A percentile compares a stretch with the other conserved stretches of the same genome.
Evolutionary conservation across 805 yeast genomes (phyloP).

Genomic region (Metschnikowia baotianmanensis): DNA sequence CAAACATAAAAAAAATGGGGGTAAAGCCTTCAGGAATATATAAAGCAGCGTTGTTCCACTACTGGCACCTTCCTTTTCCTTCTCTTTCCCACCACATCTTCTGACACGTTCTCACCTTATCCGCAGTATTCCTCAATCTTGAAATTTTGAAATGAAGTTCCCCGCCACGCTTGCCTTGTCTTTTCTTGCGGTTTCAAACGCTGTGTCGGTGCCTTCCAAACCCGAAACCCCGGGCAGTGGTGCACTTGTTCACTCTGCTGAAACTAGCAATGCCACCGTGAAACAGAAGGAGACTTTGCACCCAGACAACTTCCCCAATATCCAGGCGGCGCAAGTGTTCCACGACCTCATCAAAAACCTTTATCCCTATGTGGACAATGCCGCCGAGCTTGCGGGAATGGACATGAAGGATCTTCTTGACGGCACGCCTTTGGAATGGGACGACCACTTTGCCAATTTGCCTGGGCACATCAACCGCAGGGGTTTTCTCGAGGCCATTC

Average conservation of each 20-base stretch:
- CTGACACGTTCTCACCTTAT: too few relatives aligned
- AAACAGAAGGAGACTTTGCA: constrained; percentile 2
- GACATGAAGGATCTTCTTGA: constrained; percentile 6
- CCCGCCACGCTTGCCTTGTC: too few relatives aligned
- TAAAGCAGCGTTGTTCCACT: too few relatives aligned
- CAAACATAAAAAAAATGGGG: too few relatives aligned
- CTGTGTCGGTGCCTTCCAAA: constrained; percentile 12
- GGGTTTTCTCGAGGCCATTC: constrained; percentile 1
- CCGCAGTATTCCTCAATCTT: too few relatives aligned
- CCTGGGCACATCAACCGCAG: background rate
- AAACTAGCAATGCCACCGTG: background rate
- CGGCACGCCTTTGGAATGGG: constrained; percentile 10
- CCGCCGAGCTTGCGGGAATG: constrained; percentile 4
- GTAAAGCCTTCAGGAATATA: too few relatives aligned
- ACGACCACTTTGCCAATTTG: background rate
- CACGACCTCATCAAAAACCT: constrained; percentile 3
- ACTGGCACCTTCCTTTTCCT: too few relatives aligned
- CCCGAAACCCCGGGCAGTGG: background rate
- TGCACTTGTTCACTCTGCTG: background rate
- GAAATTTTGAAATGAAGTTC: too few relatives aligned
- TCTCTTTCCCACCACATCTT: too few relatives aligned
- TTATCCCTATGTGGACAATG: constrained; percentile 1
- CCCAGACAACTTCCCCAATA: constrained; percentile 5
- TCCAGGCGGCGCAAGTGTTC: constrained; percentile 6
- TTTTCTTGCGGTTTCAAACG: too few relatives aligned